Base-by-base conservation (phyloP, 257 asterid genomes). In the Lantana camara region DNA sequence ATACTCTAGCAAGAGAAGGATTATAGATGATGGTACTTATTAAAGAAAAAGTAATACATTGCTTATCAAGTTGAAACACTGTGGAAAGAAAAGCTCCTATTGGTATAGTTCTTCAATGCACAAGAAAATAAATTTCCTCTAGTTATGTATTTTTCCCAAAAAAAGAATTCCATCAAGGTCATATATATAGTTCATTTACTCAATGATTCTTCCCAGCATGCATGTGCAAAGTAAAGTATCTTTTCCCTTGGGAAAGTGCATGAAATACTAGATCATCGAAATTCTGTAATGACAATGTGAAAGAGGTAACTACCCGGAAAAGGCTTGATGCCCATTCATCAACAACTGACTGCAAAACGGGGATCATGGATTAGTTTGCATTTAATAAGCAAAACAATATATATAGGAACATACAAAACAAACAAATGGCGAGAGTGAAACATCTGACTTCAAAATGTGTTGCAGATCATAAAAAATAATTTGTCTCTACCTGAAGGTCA, bases 291-390 rank as follows among this genome's bases (percentile, higher is more conserved):
- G 45, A 70, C 66, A 63, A 14, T 21, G 52, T 40, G 61, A 41
- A 62, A 73, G 68, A 80, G 61, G 42, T 66, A 60, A 74, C 48
- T 90, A 90, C 98, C 96, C 91, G 95, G 74, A 93, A 93, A 81
- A 93, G 98, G 73, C 97, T 93, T 58, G 97, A 77, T 50, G 98
- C 98, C 98, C 98, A 93, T 81, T 93, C 98, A 71, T 93, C 98
- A 22, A 93, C 85, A 63, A 93, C 79, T 21, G 94, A 88, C 96
- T 89, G 87, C 75, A 78, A 62, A 70, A 64, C 32, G 68, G 64
- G 57, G 64, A 75, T 23, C 72, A 67, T 27, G 64, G 40, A 61
- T 65, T 68, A 66, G 70, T 72, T 35, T 57, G 65, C 57, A 37
- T 53, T 20, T 53, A 57, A 51, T 21, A 42, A 57, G 30, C 46